A percentile compares a stretch with the other conserved stretches of the same genome.
These are phyloP conservation scores for Conticribra guillardii DNA, from an alignment of 108 stramenopile species.

Conservation along the genomic window DNA sequence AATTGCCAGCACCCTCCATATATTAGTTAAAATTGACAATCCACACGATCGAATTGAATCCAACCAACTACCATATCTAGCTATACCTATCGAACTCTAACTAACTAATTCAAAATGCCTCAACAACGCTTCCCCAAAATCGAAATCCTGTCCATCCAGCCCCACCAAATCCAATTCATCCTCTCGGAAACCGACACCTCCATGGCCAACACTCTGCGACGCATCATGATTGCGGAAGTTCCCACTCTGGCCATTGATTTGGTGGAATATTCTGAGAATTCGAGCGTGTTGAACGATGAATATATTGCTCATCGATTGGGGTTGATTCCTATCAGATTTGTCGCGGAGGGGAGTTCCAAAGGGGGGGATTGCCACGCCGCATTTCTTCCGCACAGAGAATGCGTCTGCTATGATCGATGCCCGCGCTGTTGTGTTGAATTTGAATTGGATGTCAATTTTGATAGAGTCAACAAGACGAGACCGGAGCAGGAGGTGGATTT, in stretches of 20 bases:
- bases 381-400: conserved; percentile 79
- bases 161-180: conserved; percentile 90
- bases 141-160: conserved; percentile 71
- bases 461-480: conserved; percentile 56
- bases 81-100: too few relatives aligned
- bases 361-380: conserved; percentile 72
- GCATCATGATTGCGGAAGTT: conserved; percentile 98
- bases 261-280: conserved; percentile 94
- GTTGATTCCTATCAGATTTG: conserved; percentile 89
- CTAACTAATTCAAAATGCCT: conserved; percentile 64
- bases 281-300: conserved; percentile 95
- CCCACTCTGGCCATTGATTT: conserved; percentile 96
- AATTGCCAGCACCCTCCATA: too few relatives aligned
- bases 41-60: too few relatives aligned
- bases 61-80: too few relatives aligned
- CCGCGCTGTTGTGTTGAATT: conserved; percentile 89
- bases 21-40: too few relatives aligned
- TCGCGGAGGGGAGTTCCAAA: conserved; percentile 65
- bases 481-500: conserved; percentile 70
- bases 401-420: conserved; percentile 87
- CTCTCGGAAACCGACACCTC: conserved; percentile 93
- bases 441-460: conserved; percentile 84
- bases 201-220: conserved; percentile 94
- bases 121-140: conserved; percentile 90
- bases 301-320: conserved; percentile 97